A percentile compares a stretch with the other conserved stretches of the same genome.
phyloP scores from a whole-genome alignment of 2,329 filamentous ascomycete species.

The Diplodia intermedia region DNA sequence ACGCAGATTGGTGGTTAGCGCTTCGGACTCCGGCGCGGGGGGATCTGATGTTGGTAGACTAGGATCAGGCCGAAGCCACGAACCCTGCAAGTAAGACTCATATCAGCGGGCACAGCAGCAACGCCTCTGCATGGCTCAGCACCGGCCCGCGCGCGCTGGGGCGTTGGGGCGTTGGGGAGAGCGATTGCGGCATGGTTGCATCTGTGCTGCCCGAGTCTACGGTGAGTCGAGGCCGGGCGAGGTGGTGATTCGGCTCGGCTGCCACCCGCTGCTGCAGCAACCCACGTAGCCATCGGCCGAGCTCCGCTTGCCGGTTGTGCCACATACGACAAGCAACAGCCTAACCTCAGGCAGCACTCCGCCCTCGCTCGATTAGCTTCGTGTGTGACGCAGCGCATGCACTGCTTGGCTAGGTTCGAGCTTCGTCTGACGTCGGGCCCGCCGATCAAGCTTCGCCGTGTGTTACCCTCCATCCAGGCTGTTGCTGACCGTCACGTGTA shows the following conservation, averaged over 20 bases:
- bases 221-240: neutral
- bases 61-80: constrained; percentile 12
- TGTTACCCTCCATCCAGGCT: neutral
- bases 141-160: neutral
- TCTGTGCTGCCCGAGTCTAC: constrained; percentile 10
- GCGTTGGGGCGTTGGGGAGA: neutral
- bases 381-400: neutral
- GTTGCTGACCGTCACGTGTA: constrained; percentile 20
- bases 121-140: constrained; percentile 19
- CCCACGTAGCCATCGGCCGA: constrained; percentile 12
- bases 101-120: constrained; percentile 26
- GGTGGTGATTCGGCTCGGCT: neutral
- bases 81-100: constrained; percentile 28
- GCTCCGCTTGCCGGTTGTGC: constrained; percentile 9
- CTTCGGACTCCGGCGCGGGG: constrained; percentile 30
- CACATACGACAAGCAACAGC: neutral
- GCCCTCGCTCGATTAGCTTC: too few relatives aligned
- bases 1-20: constrained; percentile 21
- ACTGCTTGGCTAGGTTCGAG: neutral
- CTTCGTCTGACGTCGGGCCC: constrained; percentile 10
- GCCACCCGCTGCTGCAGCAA: neutral
- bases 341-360: neutral
- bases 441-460: constrained; percentile 6
- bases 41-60: constrained; percentile 26
- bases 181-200: neutral